Evolutionary conservation across 257 asterid species (phyloP), one percentile per base, ranked within the genome.

Genomic region (Capsicum rhomboideum): DNA sequence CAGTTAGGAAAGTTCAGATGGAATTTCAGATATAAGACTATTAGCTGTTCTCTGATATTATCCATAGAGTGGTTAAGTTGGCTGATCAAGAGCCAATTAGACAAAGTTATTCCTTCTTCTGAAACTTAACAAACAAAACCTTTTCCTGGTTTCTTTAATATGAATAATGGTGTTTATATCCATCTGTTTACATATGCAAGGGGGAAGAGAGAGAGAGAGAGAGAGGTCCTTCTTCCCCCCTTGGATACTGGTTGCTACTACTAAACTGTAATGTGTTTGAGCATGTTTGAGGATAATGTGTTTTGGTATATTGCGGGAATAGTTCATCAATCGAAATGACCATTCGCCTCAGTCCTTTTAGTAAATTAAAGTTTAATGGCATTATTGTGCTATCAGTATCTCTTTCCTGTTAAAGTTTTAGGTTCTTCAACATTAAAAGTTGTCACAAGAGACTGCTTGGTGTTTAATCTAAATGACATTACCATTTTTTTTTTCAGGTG

Each of bases 401-500:
- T 56, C 40, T 56, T 59, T 21, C n/a, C 1, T 58, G 44, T 18
- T 23, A 40, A 37, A 80, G 59, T 80, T 37, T 58, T 61, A 55
- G 71, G 59, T 80, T 56, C 59, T 56, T 59, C 40, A 42, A 58
- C 42, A 54, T 34, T 55, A 80, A 37, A 37, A 58, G 16, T 37
- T 80, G 83, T 44, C 42, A 58, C 44, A 21, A 40, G 67, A 80
- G 83, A 44, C 44, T 37, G 83, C 40, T 59, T 61, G 42, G 13
- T 18, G 17, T 28, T 61, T 23, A 40, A 21, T 49, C 77, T 21
- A 81, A 59, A 42, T 28, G 84, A 42, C 56, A 59, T 59, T 80
- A 56, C 59, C 83, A 59, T 37, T 81, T 80, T 81, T 37, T n/a
- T 16, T 61, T 64, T 23, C 84, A 81, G 84, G 84, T 59, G 2